phyloP scores from a whole-genome alignment of 2,329 filamentous ascomycete genomes.

The Colletotrichum sublineola region DNA sequence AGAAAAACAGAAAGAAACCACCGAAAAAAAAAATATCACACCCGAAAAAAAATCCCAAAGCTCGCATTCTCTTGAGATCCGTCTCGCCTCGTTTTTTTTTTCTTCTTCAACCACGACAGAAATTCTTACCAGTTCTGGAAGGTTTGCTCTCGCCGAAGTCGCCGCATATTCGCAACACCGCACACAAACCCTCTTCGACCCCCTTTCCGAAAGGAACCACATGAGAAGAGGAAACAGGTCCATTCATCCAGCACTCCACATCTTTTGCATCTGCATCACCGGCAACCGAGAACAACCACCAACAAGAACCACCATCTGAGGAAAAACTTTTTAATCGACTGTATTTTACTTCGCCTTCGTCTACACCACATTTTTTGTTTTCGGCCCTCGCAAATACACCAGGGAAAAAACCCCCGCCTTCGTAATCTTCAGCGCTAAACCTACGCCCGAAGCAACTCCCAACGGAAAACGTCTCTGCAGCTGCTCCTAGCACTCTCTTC shows the following conservation, averaged over 20 bases:
- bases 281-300: conserved; percentile 7
- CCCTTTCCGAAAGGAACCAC: conserved; percentile 7
- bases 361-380: not conserved
- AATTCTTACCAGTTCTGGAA: conserved; percentile 39
- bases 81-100: conserved; percentile 44
- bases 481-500: conserved; percentile 17
- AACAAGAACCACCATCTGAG: conserved; percentile 1
- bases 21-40: conserved; percentile 18
- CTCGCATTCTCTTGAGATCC: conserved; percentile 42
- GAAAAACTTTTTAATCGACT: conserved; percentile 54
- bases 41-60: conserved; percentile 1
- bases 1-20: conserved; percentile 15
- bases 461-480: not conserved
- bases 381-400: conserved; percentile 23
- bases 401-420: conserved; percentile 7
- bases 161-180: conserved; percentile 34
- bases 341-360: conserved; percentile 48
- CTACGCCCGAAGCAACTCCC: conserved; percentile 8
- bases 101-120: conserved; percentile 29
- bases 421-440: conserved; percentile 39
- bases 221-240: conserved; percentile 5
- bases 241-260: conserved; percentile 7
- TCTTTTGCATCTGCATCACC: conserved; percentile 29
- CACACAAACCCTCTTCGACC: not conserved
- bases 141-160: conserved; percentile 28